Evolutionary conservation across 768 basidiomycete species (phyloP).

Genomic region (Piloderma croceum): DNA sequence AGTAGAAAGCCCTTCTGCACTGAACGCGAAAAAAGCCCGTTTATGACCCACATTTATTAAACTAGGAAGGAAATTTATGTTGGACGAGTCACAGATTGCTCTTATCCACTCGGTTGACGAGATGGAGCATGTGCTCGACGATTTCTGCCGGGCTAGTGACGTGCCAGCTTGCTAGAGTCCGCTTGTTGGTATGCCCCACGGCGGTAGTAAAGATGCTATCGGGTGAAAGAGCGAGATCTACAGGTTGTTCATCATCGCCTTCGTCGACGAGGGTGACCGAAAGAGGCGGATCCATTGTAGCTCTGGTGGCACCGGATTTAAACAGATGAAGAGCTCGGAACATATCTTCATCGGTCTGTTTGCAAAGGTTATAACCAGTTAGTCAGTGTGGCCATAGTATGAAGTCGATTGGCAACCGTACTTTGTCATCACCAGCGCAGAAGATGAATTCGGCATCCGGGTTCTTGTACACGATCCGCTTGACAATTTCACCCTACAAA

Average conservation of each 20-base stretch:
- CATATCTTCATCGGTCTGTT: slow-evolving; percentile 97
- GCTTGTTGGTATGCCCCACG: slow-evolving; percentile 86
- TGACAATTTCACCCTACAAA: slow-evolving; percentile 85
- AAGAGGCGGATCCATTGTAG: slow-evolving; percentile 46
- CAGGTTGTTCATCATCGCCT: slow-evolving; percentile 27
- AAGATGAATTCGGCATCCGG: slow-evolving; percentile 94
- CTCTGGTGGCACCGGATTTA: slow-evolving; percentile 35
- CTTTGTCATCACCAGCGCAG: slow-evolving; percentile 98
- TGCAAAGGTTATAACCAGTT: slow-evolving; percentile 1
- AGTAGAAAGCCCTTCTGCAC: too few species aligned
- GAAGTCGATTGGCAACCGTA: slow-evolving; percentile 19
- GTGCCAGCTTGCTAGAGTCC: slow-evolving; percentile 89
- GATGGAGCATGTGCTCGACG: slow-evolving; percentile 68
- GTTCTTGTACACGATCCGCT: slow-evolving; percentile 86
- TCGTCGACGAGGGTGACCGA: slow-evolving; percentile 37
- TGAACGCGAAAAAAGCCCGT: too few species aligned
- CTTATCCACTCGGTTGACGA: too few species aligned
- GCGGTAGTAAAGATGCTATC: slow-evolving; percentile 86
- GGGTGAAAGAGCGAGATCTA: slow-evolving; percentile 58
- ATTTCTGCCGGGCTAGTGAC: slow-evolving; percentile 85
- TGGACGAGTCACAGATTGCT: too few species aligned
- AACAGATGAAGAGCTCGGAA: slow-evolving; percentile 83
- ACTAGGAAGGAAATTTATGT: too few species aligned
- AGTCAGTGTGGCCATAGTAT: neutral
- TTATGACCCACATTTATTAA: too few species aligned